Percentiles rank a stretch among this genome's conserved stretches.
Conservation (phyloP, 23 red algal genomes). For the Chondrus crispus region DNA sequence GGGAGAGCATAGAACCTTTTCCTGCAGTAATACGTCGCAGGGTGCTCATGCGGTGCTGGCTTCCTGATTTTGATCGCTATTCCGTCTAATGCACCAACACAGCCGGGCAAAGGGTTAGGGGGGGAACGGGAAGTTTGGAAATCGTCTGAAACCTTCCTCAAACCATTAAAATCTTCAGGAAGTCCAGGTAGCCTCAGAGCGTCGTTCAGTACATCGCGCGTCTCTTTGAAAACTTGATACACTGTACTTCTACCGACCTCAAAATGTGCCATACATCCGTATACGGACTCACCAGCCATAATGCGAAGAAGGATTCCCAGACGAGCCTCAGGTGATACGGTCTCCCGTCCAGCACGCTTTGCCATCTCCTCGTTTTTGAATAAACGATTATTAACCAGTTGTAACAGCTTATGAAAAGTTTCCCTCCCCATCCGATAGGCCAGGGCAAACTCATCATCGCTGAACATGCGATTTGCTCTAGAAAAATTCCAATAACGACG, state of each 20-base stretch:
- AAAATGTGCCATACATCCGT: not conserved
- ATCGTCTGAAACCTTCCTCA: not conserved
- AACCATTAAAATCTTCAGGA: not conserved
- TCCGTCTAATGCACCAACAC: not conserved
- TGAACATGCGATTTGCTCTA: no score
- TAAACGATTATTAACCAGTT: not conserved
- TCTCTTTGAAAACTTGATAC: not conserved
- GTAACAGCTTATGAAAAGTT: not conserved
- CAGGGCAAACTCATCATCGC: not conserved
- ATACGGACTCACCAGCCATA: not conserved
- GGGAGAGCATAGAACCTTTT: constrained; percentile 3
- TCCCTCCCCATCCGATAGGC: not conserved
- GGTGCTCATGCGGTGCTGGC: not conserved
- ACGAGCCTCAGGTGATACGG: not conserved
- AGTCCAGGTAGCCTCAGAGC: not conserved
- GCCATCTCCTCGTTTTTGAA: not conserved
- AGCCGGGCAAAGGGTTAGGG: not conserved
- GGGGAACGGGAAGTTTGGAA: not conserved
- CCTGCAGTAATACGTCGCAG: not conserved
- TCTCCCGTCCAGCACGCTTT: not conserved
- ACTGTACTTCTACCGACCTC: not conserved
- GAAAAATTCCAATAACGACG: no score
- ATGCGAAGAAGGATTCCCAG: not conserved
- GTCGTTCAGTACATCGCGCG: not conserved
- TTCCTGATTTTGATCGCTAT: not conserved